These are phyloP conservation scores for Fomes fomentarius DNA, from an alignment of 1,284 basidiomycete genomes.

Conservation along the genomic window DNA sequence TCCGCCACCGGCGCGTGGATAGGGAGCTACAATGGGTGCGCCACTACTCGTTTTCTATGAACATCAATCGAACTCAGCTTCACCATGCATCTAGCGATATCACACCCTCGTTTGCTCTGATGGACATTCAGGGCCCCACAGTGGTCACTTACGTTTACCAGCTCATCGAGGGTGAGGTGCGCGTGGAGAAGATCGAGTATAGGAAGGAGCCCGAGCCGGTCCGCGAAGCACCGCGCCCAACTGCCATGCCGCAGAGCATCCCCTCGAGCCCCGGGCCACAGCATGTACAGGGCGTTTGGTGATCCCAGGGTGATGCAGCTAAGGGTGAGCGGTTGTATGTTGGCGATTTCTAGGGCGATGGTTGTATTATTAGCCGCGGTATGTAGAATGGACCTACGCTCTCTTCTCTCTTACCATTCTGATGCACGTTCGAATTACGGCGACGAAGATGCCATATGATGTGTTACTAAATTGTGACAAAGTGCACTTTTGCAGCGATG, in stretches of 20 bases:
- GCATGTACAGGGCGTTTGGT: constrained; percentile 40
- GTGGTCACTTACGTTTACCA: constrained; percentile 97
- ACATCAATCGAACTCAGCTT: neutral
- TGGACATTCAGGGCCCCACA: constrained; percentile 94
- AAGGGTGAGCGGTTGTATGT: neutral
- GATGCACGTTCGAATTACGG: neutral
- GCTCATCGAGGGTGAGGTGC: constrained; percentile 89
- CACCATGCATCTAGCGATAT: constrained; percentile 47
- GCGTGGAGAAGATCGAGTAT: constrained; percentile 86
- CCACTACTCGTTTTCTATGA: constrained; percentile 6
- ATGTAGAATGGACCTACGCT: neutral
- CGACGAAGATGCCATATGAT: neutral
- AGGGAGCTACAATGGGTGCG: constrained; percentile 70
- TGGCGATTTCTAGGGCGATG: neutral
- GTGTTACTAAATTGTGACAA: no score
- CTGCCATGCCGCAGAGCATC: constrained; percentile 51
- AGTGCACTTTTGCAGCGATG: no score
- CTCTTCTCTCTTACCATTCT: neutral
- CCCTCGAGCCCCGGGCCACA: constrained; percentile 39
- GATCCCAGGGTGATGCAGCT: constrained; percentile 1
- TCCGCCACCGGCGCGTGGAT: constrained; percentile 96
- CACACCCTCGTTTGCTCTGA: constrained; percentile 86
- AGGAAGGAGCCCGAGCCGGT: constrained; percentile 64
- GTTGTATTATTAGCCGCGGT: constrained; percentile 13
- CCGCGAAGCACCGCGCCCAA: constrained; percentile 34